phyloP scores from a whole-genome alignment of 2,329 filamentous ascomycete genomes.

The Cladosporium sp. region DNA sequence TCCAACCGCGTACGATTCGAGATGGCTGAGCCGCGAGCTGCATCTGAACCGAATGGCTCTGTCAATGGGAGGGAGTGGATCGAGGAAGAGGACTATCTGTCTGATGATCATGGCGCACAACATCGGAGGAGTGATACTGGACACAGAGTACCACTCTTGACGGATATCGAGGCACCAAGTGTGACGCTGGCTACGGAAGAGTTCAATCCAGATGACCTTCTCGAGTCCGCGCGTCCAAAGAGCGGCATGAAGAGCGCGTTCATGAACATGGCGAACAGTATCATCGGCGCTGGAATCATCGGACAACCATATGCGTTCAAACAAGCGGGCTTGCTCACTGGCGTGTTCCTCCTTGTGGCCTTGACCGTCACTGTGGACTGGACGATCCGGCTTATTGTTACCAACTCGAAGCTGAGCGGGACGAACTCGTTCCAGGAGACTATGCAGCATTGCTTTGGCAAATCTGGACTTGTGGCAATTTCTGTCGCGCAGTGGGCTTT shows the following conservation, averaged over 20 bases:
- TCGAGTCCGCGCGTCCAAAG: conserved; percentile 70
- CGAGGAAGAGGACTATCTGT: conserved; percentile 64
- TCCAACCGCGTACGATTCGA: conserved; percentile 76
- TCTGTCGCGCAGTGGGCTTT: conserved; percentile 94
- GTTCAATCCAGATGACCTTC: conserved; percentile 58
- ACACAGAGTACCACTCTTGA: conserved; percentile 69
- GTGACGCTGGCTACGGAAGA: conserved; percentile 67
- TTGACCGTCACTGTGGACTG: conserved; percentile 90
- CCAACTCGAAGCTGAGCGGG: conserved; percentile 95
- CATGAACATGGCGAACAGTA: conserved; percentile 99
- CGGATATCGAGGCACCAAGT: conserved; percentile 79
- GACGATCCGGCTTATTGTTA: conserved; percentile 95
- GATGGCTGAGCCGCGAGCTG: conserved; percentile 39
- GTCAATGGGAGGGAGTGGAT: conserved; percentile 42
- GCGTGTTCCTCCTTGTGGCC: conserved; percentile 72
- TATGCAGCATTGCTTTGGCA: conserved; percentile 92
- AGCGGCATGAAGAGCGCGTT: conserved; percentile 85
- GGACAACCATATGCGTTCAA: conserved; percentile 92
- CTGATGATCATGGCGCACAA: conserved; percentile 40
- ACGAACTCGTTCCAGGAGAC: conserved; percentile 94
- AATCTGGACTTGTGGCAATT: conserved; percentile 83
- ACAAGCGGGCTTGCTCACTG: conserved; percentile 83
- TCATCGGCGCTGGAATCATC: conserved; percentile 76
- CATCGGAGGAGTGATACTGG: conserved; percentile 43
- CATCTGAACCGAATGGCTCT: conserved; percentile 27